Conservation (phyloP, 225 moss, liverwort and hornwort species). For the Sphagnum tenellum region DNA sequence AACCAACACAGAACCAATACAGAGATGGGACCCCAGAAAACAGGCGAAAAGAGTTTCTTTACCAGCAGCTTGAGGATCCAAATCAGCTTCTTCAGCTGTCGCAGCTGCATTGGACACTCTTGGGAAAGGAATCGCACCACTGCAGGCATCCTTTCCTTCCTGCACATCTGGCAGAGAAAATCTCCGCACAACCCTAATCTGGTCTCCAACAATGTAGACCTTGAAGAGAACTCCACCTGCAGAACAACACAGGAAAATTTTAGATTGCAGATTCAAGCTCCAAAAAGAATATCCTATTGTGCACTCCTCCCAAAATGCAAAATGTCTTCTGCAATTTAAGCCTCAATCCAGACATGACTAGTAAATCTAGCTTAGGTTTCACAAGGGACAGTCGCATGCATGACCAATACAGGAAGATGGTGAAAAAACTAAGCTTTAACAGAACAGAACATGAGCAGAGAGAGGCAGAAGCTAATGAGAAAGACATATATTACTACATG, state of each 20-base stretch:
- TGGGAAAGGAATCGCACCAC: conserved; percentile 43
- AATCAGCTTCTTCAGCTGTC: conserved; percentile 35
- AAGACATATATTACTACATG: no score
- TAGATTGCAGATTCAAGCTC: not conserved
- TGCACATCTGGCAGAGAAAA: conserved; percentile 48
- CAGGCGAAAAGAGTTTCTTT: not conserved
- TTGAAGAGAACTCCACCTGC: conserved; percentile 42
- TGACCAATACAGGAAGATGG: not conserved
- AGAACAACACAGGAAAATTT: not conserved
- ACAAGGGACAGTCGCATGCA: not conserved
- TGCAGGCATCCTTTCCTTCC: conserved; percentile 24
- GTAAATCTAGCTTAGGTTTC: not conserved
- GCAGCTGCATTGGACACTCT: conserved; percentile 46
- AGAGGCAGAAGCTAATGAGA: not conserved
- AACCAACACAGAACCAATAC: not conserved
- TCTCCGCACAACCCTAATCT: conserved; percentile 43
- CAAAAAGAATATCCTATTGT: not conserved
- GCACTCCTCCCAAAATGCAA: not conserved
- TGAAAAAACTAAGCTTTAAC: not conserved
- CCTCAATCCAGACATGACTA: no score
- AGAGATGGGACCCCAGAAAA: not conserved
- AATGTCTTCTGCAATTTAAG: no score
- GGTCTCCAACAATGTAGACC: conserved; percentile 39
- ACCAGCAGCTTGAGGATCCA: conserved; percentile 44
- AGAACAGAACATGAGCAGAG: not conserved